These are phyloP conservation scores for Caryopteris hybrid DNA, from an alignment of 305 asterid species.

Conservation along the genomic window DNA sequence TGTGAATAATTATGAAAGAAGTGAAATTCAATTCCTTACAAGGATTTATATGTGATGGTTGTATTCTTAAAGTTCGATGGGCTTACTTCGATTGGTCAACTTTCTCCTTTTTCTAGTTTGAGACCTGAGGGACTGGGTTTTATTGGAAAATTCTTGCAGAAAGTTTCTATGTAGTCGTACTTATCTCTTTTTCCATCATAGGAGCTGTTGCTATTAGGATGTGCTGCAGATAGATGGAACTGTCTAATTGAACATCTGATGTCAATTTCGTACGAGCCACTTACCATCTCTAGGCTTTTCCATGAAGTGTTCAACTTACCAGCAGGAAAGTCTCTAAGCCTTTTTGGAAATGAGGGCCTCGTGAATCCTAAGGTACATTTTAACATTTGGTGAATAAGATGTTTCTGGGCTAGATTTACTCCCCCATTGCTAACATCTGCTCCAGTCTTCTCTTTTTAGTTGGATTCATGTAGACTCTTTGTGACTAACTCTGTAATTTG, in stretches of 20 bases:
- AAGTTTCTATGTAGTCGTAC: neutral
- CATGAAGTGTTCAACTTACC: conserved; percentile 46
- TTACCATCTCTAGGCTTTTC: conserved; percentile 40
- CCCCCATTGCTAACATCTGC: neutral
- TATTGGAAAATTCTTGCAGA: neutral
- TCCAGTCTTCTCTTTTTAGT: conserved; percentile 4
- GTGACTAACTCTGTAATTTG: neutral
- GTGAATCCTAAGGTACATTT: conserved; percentile 44
- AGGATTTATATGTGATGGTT: neutral
- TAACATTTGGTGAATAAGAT: neutral
- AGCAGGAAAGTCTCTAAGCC: conserved; percentile 25
- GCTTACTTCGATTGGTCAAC: neutral
- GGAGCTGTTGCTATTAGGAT: conserved; percentile 75
- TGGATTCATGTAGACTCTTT: neutral
- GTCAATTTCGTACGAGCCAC: conserved; percentile 44
- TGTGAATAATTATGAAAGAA: neutral
- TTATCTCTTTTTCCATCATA: conserved; percentile 20
- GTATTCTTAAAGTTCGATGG: neutral
- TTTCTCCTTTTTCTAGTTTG: neutral
- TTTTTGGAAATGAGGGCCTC: conserved; percentile 31
- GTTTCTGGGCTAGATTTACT: conserved; percentile 7
- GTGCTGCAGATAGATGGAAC: conserved; percentile 57
- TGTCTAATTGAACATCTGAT: conserved; percentile 41
- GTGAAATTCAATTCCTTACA: neutral
- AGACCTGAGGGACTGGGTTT: neutral